These are phyloP conservation scores for Penicillium brevicompactum DNA, from an alignment of 2,329 filamentous ascomycete genomes.

Conservation along the genomic window DNA sequence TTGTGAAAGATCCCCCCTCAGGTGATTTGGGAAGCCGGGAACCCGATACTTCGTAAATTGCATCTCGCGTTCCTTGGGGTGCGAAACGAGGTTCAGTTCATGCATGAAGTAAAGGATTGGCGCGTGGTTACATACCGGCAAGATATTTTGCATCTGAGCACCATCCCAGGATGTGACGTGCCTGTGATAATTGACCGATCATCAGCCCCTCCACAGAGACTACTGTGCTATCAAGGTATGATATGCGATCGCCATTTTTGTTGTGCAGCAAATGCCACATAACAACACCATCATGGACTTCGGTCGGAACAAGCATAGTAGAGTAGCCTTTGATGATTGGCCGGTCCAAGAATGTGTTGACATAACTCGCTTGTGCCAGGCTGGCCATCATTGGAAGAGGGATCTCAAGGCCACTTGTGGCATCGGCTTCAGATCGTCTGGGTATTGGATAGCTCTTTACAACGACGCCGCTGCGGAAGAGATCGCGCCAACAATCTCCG, in stretches of 20 bases:
- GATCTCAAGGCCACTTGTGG: conserved; percentile 35
- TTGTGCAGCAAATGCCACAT: conserved; percentile 34
- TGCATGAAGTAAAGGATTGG: too few relatives aligned
- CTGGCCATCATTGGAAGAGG: too few relatives aligned
- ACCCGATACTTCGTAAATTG: too few relatives aligned
- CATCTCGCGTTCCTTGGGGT: too few relatives aligned
- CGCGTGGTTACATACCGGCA: conserved; percentile 24
- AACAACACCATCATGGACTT: conserved; percentile 3
- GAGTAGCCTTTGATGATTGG: conserved; percentile 40
- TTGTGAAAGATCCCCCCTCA: too few relatives aligned
- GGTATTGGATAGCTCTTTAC: too few relatives aligned
- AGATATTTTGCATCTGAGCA: conserved; percentile 22
- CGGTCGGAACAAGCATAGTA: conserved; percentile 32
- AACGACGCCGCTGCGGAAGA: too few relatives aligned
- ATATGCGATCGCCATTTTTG: conserved; percentile 25
- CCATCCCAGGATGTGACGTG: conserved; percentile 40
- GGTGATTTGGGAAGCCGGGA: conserved; percentile 1
- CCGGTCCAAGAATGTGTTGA: conserved; percentile 28
- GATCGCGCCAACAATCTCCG: too few relatives aligned
- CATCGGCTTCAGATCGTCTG: background rate
- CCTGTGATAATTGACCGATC: background rate
- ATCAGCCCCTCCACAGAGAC: background rate
- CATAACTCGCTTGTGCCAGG: background rate
- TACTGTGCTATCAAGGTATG: conserved; percentile 25
- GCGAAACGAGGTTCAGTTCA: too few relatives aligned